Evolutionary conservation across 805 yeast genomes (phyloP), one percentile per base, ranked within the genome.

Genomic region (Starmerella stellata): DNA sequence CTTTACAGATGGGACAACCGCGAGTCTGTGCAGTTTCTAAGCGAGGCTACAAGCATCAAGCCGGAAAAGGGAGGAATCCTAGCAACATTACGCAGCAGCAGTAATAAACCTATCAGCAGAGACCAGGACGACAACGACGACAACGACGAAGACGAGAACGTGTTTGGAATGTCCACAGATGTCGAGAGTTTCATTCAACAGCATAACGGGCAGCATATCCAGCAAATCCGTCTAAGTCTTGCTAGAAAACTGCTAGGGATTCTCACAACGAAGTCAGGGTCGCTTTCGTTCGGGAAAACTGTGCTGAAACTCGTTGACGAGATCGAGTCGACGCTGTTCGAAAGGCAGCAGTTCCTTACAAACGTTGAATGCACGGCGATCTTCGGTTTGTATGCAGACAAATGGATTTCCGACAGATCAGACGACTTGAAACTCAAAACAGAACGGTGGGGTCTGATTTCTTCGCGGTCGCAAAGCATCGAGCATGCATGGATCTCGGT

Each of bases 401-500:
- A 9, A 16, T 45, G 45, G 46, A 38, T 45, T 11, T 29, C 24
- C 7, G 38, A 20, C 1, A 21, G 30, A 13, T 18, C 9, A 7
- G 15, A 3, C 2, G 44, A 39, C 11, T 5, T 7, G 8, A 35
- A 36, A 8, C 7, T 39, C 9, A 36, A 38, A 21, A 13, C 30
- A 13, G 15, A 18, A 2, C 28, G 49, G 4, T 46, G 49, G 49
- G 35, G 29, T 11, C 5, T 20, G 1, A 32, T 30, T 5, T 40
- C 49, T 2, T 21, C 42, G 2, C 16, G 7, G 21, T 4, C 27
- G 4, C 38, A 35, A 4, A 15, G 32, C 21, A 23, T 43, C 5
- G 25, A 33, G 1, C 47, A 46, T 16, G 32, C 37, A 2, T 46
- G 50, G 50, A 40, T 46, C 3, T 15, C 49, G 4, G 47, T 45